Percentiles rank a stretch among this genome's conserved stretches.
These are phyloP conservation scores for Kuraishia cidri DNA, from an alignment of 805 yeast species.

Conservation along the genomic window DNA sequence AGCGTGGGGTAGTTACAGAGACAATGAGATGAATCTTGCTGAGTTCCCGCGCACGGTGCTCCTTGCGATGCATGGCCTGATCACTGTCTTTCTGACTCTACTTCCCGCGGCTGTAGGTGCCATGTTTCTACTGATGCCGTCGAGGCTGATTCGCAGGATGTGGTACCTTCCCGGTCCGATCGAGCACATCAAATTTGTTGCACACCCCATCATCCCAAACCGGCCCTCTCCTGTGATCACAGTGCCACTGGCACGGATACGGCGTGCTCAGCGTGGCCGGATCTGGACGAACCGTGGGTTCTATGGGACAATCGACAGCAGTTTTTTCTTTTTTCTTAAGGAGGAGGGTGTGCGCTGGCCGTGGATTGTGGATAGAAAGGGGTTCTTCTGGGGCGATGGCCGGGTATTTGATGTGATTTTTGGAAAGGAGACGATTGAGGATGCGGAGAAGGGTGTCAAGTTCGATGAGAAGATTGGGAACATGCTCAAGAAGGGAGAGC, in stretches of 20 bases:
- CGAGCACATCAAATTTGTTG: conserved; percentile 53
- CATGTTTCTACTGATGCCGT: conserved; percentile 46
- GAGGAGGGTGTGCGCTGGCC: conserved; percentile 48
- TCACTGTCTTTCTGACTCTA: conserved; percentile 28
- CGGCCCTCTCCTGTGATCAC: conserved; percentile 69
- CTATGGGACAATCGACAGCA: conserved; percentile 72
- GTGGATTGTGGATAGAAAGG: conserved; percentile 77
- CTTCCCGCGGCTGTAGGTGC: conserved; percentile 30
- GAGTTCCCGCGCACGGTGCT: conserved; percentile 14
- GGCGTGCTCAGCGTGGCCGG: conserved; percentile 51
- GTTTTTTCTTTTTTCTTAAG: conserved; percentile 61
- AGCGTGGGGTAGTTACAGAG: conserved; percentile 14
- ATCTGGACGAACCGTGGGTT: conserved; percentile 86
- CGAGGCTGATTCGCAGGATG: conserved; percentile 64
- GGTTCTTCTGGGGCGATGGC: conserved; percentile 92
- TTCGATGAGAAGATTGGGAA: conserved; percentile 51
- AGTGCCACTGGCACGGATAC: conserved; percentile 46
- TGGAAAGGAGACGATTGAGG: conserved; percentile 70
- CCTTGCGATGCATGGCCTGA: conserved; percentile 13
- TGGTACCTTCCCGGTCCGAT: conserved; percentile 62
- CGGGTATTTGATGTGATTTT: conserved; percentile 75
- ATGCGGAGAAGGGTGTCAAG: conserved; percentile 63
- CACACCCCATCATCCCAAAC: conserved; percentile 73
- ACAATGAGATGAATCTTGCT: conserved; percentile 19
- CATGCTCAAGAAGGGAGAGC: conserved; percentile 34